phyloP scores from a whole-genome alignment of 768 basidiomycete species.

The Psilocybe cubensis region DNA sequence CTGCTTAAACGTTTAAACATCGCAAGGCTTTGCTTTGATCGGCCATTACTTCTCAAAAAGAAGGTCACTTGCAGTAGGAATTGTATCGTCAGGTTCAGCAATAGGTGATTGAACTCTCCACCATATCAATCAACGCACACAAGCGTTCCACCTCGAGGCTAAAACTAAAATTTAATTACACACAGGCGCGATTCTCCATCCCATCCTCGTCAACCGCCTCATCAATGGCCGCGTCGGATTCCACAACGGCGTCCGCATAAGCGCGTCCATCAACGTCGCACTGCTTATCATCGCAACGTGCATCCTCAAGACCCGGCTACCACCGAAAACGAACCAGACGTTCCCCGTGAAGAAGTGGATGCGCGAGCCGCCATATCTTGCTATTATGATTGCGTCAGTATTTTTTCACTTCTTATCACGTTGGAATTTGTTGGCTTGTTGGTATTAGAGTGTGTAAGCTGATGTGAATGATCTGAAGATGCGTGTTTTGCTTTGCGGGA shows the following conservation, averaged over 20 bases:
- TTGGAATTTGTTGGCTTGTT: neutral
- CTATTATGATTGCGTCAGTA: constrained; percentile 16
- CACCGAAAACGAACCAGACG: constrained; percentile 27
- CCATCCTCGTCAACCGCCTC: constrained; percentile 60
- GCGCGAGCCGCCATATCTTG: constrained; percentile 32
- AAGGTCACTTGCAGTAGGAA: constrained; percentile 53
- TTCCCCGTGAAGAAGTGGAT: constrained; percentile 32
- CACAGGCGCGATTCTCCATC: constrained; percentile 54
- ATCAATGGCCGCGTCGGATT: constrained; percentile 41
- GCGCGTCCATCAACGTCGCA: constrained; percentile 36
- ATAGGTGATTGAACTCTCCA: constrained; percentile 24
- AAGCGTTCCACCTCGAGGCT: no score
- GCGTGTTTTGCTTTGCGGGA: constrained; percentile 34
- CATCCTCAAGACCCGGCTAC: constrained; percentile 39
- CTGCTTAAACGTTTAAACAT: neutral
- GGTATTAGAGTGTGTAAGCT: neutral
- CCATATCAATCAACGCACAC: neutral
- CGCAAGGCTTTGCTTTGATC: constrained; percentile 41
- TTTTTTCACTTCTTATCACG: no score
- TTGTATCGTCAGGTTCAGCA: constrained; percentile 40
- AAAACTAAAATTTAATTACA: neutral
- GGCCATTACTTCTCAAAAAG: constrained; percentile 56
- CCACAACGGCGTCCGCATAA: constrained; percentile 41
- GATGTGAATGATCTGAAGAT: constrained; percentile 13
- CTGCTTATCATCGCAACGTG: constrained; percentile 35